Evolutionary conservation across 768 basidiomycete genomes (phyloP), one percentile per base, ranked within the genome.

Genomic region (Hydnomerulius pinastri): DNA sequence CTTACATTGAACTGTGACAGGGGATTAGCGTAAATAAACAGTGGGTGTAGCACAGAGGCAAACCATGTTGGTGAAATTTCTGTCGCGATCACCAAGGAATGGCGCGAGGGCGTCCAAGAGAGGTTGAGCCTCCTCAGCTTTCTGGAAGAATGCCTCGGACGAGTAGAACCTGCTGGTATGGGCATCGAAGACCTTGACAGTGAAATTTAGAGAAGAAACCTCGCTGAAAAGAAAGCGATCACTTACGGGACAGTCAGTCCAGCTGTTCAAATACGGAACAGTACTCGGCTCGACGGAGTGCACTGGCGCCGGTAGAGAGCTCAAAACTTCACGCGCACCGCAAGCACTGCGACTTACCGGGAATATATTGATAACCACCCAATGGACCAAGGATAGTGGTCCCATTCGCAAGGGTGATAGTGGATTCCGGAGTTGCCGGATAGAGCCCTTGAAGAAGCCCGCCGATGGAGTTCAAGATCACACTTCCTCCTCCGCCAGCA

Each of bases 401-500:
- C 13, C 57, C 58, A 40, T 54, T 57, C 8, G 50, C 58, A 23
- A 60, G 40, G 15, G 53, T 52, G 17, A 54, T 63, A 36, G 53
- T 57, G 45, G 25, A 53, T 25, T 57, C 53, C 21, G 33, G 11
- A 18, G 49, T 37, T 11, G 55, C 38, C 12, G 55, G 55, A 11
- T 43, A 56, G 11, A 55, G 49, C 23, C 58, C 58, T 37, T 54
- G 53, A 21, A 57, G 46, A 8, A 60, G 49, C 17, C 48, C 52
- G 30, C 30, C 38, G 8, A 43, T 39, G 12, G 57, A 59, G 30
- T 51, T 46, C 13, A 59, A 38, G 37, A 59, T 53, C 17, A 36
- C 52, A 36, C 79, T 74, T 48, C 87, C 87, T n/a, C n/a, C n/a
- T 64, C 90, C 88, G 37, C 87, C 87, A 46, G 82, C 82, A 70